Conservation (phyloP, 441 rosid genomes). For the Gossypium aridum region DNA sequence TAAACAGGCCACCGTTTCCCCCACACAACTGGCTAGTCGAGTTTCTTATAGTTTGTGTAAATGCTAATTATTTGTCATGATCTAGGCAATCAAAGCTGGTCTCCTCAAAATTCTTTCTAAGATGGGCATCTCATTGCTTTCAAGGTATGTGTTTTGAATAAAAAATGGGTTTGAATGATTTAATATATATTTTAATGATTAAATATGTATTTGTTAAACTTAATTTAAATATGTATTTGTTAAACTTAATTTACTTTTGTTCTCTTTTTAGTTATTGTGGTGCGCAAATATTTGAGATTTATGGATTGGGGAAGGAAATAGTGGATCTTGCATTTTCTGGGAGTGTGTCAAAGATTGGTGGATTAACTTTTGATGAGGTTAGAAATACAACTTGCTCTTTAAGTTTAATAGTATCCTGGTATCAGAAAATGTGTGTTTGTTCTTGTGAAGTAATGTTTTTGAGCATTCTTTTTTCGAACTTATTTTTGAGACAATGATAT, state of each 20-base stretch:
- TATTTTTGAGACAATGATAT: not conserved
- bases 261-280: slow-evolving; percentile 77
- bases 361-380: slow-evolving; percentile 94
- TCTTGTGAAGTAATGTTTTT: not conserved
- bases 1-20: not conserved
- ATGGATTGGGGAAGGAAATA: slow-evolving; percentile 84
- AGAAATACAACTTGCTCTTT: slow-evolving; percentile 11
- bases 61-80: slow-evolving; percentile 5
- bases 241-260: slow-evolving; percentile 22
- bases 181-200: slow-evolving; percentile 6
- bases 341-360: slow-evolving; percentile 82
- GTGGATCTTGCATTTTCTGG: slow-evolving; percentile 88
- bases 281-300: slow-evolving; percentile 98
- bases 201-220: not conserved
- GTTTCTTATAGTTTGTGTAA: not conserved
- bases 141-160: slow-evolving; percentile 50
- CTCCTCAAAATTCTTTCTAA: slow-evolving; percentile 95
- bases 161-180: not conserved
- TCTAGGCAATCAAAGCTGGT: slow-evolving; percentile 91
- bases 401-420: not conserved
- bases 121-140: slow-evolving; percentile 98
- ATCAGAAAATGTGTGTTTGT: slow-evolving; percentile 2
- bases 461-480: not conserved
- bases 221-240: not conserved
- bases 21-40: not conserved